Conservation (phyloP, 202 grass and related monocot genomes). For the Eragrostis tef region DNA sequence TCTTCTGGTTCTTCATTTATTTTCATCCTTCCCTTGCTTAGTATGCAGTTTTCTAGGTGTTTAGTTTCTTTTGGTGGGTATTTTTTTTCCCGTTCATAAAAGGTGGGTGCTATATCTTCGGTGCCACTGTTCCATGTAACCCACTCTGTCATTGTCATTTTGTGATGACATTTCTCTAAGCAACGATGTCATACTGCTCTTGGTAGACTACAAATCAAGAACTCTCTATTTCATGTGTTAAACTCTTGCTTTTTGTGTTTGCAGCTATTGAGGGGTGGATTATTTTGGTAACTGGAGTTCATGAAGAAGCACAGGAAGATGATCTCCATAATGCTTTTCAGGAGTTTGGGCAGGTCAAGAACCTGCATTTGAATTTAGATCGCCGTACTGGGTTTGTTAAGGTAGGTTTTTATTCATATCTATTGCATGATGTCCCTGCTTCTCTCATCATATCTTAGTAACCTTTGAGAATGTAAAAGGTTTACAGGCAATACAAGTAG, state of each 20-base stretch:
- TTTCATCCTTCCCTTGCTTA: no score
- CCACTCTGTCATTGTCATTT: not conserved
- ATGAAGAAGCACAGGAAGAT: constrained; percentile 85
- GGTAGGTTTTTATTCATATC: constrained; percentile 29
- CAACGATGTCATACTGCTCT: not conserved
- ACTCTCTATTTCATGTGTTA: not conserved
- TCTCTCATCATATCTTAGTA: not conserved
- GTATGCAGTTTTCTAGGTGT: no score
- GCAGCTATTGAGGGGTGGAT: constrained; percentile 86
- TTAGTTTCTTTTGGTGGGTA: no score
- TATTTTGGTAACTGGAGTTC: constrained; percentile 69
- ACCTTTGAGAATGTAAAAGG: not conserved
- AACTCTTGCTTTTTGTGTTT: not conserved
- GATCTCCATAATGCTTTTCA: constrained; percentile 78
- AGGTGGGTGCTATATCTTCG: not conserved
- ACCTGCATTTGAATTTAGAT: constrained; percentile 83
- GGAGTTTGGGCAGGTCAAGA: constrained; percentile 76
- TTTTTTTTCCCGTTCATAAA: not conserved
- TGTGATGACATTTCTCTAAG: constrained; percentile 1
- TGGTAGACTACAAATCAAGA: not conserved
- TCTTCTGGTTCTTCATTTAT: no score
- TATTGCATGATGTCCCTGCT: not conserved
- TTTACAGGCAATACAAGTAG: not conserved
- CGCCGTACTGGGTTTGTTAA: constrained; percentile 82
- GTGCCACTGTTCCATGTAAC: not conserved